Evolutionary conservation across 805 yeast genomes (phyloP).

Genomic region (Yarrowia sp.): DNA sequence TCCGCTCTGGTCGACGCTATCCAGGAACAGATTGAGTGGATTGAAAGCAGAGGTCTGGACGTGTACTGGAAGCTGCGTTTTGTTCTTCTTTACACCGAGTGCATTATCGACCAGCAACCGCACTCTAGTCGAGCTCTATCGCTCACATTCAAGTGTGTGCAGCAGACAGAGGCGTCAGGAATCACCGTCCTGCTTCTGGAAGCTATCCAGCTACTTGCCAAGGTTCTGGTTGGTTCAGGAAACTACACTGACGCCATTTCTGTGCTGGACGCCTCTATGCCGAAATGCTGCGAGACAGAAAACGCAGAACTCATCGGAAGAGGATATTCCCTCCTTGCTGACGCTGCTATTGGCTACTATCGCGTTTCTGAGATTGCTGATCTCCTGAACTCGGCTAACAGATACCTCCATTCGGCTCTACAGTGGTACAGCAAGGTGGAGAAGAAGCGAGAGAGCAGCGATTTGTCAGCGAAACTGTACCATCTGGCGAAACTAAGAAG

Average conservation of each 20-base stretch:
- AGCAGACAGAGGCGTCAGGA: constrained; percentile 57
- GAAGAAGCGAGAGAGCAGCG: constrained; percentile 12
- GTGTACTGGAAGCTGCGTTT: constrained; percentile 48
- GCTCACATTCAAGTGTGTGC: constrained; percentile 58
- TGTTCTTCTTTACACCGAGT: constrained; percentile 7
- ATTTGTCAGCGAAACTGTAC: constrained; percentile 22
- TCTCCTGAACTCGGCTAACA: constrained; percentile 9
- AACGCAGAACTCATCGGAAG: constrained; percentile 53
- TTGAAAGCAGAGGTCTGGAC: constrained; percentile 50
- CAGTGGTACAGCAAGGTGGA: constrained; percentile 25
- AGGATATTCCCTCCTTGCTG: constrained; percentile 51
- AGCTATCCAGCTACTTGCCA: constrained; percentile 57
- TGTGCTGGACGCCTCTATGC: constrained; percentile 55
- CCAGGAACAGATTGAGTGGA: constrained; percentile 30
- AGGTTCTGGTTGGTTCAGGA: constrained; percentile 55
- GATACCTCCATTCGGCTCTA: constrained; percentile 31
- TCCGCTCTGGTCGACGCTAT: constrained; percentile 13
- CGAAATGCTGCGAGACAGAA: constrained; percentile 55
- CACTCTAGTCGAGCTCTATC: constrained; percentile 61
- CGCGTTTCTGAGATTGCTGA: constrained; percentile 6
- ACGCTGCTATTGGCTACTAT: constrained; percentile 27
- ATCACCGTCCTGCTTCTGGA: constrained; percentile 56
- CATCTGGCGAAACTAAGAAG: constrained; percentile 19
- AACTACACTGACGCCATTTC: constrained; percentile 55
- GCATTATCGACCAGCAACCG: constrained; percentile 18